phyloP scores from a whole-genome alignment of 164 flowering plant genomes.

The Magnolia changhungtana region DNA sequence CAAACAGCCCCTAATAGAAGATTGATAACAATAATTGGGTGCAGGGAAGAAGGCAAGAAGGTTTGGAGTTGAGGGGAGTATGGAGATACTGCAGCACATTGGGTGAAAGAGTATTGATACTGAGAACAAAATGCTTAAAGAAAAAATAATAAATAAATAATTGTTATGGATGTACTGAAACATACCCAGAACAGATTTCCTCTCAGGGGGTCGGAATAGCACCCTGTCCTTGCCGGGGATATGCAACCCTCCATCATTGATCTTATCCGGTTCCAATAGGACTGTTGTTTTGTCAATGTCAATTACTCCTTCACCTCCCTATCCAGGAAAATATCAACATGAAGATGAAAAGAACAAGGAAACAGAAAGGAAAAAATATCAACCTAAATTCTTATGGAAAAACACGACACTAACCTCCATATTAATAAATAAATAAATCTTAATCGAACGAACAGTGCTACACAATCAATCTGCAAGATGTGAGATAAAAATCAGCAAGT shows the following conservation, averaged over 20 bases:
- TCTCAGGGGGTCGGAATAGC: slow-evolving; percentile 47
- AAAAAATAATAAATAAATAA: not conserved
- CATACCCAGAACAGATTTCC: slow-evolving; percentile 69
- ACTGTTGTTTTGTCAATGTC: slow-evolving; percentile 40
- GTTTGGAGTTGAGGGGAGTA: too few species aligned
- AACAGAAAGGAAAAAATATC: not conserved
- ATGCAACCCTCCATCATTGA: slow-evolving; percentile 45
- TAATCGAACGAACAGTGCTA: not conserved
- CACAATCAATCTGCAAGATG: not conserved
- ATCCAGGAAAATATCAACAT: slow-evolving; percentile 7
- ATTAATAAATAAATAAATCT: not conserved
- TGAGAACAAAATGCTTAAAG: not conserved
- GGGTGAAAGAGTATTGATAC: not conserved
- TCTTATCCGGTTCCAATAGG: slow-evolving; percentile 53
- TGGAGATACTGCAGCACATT: not conserved
- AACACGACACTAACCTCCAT: slow-evolving; percentile 2
- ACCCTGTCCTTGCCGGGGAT: slow-evolving; percentile 69
- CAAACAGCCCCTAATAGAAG: too few species aligned
- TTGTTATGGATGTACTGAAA: not conserved
- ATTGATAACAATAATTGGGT: too few species aligned
- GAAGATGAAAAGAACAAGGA: not conserved
- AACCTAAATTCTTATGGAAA: not conserved
- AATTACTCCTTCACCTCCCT: slow-evolving; percentile 22
- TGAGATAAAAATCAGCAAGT: too few species aligned
- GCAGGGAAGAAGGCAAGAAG: not conserved